A percentile compares a stretch with the other conserved stretches of the same genome.
These are phyloP conservation scores for Myriosclerotinia scirpicola DNA, from an alignment of 2,329 filamentous ascomycete species.

Conservation along the genomic window DNA sequence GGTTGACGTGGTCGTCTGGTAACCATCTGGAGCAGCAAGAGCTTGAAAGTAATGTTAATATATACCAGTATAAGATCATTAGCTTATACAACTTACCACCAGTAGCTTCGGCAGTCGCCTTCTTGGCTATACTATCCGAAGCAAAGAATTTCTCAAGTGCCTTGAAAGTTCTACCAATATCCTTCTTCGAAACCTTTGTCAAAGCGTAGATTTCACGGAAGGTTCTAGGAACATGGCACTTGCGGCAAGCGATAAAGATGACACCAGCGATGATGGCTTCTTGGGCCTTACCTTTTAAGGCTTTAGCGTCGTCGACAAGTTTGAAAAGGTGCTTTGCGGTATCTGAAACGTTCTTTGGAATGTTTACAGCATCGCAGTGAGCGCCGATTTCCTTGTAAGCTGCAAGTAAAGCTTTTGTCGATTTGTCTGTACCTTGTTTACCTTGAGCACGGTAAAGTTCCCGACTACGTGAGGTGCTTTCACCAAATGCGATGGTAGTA, in stretches of 20 bases:
- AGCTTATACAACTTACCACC: constrained; percentile 51
- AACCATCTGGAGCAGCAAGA: constrained; percentile 51
- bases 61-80: constrained; percentile 28
- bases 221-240: constrained; percentile 80
- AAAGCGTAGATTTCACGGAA: constrained; percentile 94
- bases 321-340: constrained; percentile 95
- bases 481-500: constrained; percentile 82
- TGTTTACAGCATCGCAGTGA: constrained; percentile 80
- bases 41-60: constrained; percentile 40
- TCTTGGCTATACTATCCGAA: constrained; percentile 64
- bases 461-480: constrained; percentile 66
- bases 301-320: constrained; percentile 85
- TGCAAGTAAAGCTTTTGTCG: constrained; percentile 74
- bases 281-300: constrained; percentile 93
- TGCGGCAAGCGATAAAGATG: constrained; percentile 96
- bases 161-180: constrained; percentile 96
- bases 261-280: constrained; percentile 94
- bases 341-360: constrained; percentile 78
- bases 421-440: constrained; percentile 77
- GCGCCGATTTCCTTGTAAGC: constrained; percentile 87
- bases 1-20: constrained; percentile 73
- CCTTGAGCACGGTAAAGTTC: constrained; percentile 83
- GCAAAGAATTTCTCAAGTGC: constrained; percentile 83
- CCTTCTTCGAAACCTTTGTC: constrained; percentile 94
- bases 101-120: constrained; percentile 49